A percentile compares a stretch with the other conserved stretches of the same genome.
phyloP scores from a whole-genome alignment of 1,139 yeast genomes.

The Magnusiomyces tetraspermus region DNA sequence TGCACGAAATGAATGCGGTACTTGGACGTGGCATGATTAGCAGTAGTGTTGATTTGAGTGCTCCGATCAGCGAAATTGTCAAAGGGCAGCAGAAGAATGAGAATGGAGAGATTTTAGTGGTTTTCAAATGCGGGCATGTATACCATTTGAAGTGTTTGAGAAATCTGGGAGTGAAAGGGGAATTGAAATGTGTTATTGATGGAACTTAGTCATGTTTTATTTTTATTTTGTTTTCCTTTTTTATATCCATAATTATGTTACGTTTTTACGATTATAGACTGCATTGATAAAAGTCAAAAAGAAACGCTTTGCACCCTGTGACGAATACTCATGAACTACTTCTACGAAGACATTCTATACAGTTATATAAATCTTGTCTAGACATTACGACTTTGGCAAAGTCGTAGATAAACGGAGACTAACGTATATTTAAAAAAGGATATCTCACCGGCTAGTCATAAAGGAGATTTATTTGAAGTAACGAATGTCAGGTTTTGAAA shows the following conservation, averaged over 20 bases:
- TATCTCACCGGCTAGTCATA: no score
- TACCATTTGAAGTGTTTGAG: slow-evolving; percentile 57
- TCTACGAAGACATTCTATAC: no score
- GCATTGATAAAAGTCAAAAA: no score
- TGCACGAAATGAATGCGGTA: background rate
- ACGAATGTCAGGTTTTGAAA: no score
- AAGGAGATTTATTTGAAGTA: no score
- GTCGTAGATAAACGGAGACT: no score
- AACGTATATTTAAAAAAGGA: no score
- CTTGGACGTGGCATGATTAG: background rate
- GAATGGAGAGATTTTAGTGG: slow-evolving; percentile 29
- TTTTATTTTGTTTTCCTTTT: background rate
- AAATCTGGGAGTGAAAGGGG: slow-evolving; percentile 34
- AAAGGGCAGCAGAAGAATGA: slow-evolving; percentile 18
- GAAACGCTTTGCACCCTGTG: no score
- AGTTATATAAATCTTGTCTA: no score
- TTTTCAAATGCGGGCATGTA: slow-evolving; percentile 54
- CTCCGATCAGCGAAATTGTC: slow-evolving; percentile 14
- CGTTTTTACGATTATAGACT: background rate
- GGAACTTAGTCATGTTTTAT: background rate
- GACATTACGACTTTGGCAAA: no score
- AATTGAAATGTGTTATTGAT: slow-evolving; percentile 16
- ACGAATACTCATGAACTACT: no score
- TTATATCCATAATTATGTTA: no score
- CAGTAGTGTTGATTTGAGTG: background rate